Percentiles rank a stretch among this genome's conserved stretches.
phyloP scores from a whole-genome alignment of 2,329 filamentous ascomycete species.

The Didymosphaeria variabile region DNA sequence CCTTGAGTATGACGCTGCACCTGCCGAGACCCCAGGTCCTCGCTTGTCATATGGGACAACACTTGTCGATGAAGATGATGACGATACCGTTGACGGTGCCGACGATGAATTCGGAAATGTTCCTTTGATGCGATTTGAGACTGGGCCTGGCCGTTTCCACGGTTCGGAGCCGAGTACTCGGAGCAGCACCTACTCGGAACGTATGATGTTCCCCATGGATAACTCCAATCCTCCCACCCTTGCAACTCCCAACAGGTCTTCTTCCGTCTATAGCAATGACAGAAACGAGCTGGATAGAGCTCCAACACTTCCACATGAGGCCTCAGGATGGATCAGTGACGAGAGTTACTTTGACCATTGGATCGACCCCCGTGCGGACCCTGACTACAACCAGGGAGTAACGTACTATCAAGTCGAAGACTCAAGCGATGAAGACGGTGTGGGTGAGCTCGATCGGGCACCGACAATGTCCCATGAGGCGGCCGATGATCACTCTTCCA shows the following conservation, averaged over 20 bases:
- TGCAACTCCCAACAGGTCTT: not conserved
- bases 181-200: not conserved
- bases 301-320: not conserved
- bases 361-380: not conserved
- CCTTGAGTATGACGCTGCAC: not conserved
- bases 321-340: not conserved
- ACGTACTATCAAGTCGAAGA: not conserved
- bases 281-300: conserved; percentile 4
- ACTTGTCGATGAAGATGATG: not conserved
- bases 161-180: not conserved
- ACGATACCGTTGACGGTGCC: not conserved
- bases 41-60: not conserved
- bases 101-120: not conserved
- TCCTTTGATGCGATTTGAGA: not conserved
- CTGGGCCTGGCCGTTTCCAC: not conserved
- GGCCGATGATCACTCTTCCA: not conserved
- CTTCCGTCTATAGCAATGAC: conserved; percentile 1
- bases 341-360: not conserved
- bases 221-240: not conserved
- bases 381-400: not conserved
- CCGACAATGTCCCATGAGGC: conserved; percentile 11
- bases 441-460: conserved; percentile 13
- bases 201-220: not conserved
- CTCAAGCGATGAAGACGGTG: not conserved
- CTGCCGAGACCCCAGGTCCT: not conserved